These are phyloP conservation scores for Diaporthe ilicicola DNA, from an alignment of 2,329 filamentous ascomycete genomes.

Conservation along the genomic window DNA sequence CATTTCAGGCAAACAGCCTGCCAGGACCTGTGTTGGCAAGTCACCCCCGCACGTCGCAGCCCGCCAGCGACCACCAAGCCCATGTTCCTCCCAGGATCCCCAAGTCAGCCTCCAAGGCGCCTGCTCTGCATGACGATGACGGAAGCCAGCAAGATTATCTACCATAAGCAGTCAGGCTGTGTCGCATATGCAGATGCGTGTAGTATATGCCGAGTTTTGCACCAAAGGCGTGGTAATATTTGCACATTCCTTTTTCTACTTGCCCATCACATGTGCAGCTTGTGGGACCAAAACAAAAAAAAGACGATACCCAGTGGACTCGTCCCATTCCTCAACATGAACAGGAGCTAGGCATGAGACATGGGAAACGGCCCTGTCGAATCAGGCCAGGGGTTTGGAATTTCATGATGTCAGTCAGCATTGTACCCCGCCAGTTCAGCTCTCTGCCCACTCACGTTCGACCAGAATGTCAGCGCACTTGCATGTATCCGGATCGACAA, in stretches of 20 bases:
- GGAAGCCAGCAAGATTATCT: background rate
- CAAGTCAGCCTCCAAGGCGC: slow-evolving; percentile 17
- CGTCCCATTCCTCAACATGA: slow-evolving; percentile 2
- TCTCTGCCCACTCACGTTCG: slow-evolving; percentile 21
- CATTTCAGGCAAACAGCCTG: background rate
- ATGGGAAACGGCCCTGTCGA: background rate
- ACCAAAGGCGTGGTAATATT: background rate
- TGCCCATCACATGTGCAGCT: background rate
- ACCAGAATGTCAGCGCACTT: slow-evolving; percentile 25
- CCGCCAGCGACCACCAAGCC: background rate
- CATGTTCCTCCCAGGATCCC: slow-evolving; percentile 1
- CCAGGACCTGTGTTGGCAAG: background rate
- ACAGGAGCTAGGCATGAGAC: background rate
- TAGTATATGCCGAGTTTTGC: too few species aligned
- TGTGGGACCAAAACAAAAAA: background rate
- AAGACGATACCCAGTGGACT: background rate
- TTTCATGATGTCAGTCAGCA: slow-evolving; percentile 30
- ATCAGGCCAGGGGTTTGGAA: slow-evolving; percentile 10
- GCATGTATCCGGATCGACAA: slow-evolving; percentile 11
- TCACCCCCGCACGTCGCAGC: background rate
- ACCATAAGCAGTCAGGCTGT: too few species aligned
- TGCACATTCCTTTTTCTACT: background rate
- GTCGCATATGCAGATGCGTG: too few species aligned
- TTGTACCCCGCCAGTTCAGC: background rate
- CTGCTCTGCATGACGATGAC: background rate